phyloP scores from a whole-genome alignment of 345 rosid species.

The Eucalyptus rudis region DNA sequence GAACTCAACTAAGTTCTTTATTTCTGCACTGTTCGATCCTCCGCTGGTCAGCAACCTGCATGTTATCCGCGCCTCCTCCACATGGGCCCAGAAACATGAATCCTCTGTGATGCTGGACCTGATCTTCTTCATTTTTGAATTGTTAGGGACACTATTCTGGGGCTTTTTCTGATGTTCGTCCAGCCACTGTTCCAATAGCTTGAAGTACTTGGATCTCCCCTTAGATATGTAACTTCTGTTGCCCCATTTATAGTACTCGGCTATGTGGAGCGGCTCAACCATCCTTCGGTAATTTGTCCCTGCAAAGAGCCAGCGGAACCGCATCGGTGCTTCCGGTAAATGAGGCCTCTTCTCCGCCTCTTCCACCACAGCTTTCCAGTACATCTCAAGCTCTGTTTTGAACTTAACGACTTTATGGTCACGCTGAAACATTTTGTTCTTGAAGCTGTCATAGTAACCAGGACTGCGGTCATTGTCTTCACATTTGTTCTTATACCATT shows the following conservation, averaged over 20 bases:
- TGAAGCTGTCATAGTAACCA: conserved; percentile 55
- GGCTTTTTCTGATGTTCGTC: neutral
- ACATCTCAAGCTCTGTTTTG: conserved; percentile 13
- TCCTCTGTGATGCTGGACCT: conserved; percentile 21
- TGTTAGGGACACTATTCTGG: neutral
- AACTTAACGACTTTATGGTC: neutral
- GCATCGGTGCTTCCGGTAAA: conserved; percentile 4
- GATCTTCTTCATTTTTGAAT: neutral
- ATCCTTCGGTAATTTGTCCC: conserved; percentile 54
- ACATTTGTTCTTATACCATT: conserved; percentile 43
- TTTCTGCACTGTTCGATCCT: neutral
- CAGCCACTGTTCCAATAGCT: conserved; percentile 38
- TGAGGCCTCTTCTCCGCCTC: conserved; percentile 44
- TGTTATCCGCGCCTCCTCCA: conserved; percentile 42
- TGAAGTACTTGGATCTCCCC: conserved; percentile 38
- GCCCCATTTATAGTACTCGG: conserved; percentile 28
- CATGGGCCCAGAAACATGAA: conserved; percentile 82
- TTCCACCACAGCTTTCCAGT: conserved; percentile 39
- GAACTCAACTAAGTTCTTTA: conserved; percentile 4
- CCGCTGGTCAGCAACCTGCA: neutral
- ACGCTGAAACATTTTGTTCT: neutral
- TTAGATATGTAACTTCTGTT: conserved; percentile 2
- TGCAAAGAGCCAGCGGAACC: conserved; percentile 17
- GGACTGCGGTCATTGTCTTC: neutral
- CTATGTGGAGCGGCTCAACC: conserved; percentile 72